These are phyloP conservation scores for Cenococcum geophilum DNA, from an alignment of 495 filamentous ascomycete genomes.

Conservation along the genomic window DNA sequence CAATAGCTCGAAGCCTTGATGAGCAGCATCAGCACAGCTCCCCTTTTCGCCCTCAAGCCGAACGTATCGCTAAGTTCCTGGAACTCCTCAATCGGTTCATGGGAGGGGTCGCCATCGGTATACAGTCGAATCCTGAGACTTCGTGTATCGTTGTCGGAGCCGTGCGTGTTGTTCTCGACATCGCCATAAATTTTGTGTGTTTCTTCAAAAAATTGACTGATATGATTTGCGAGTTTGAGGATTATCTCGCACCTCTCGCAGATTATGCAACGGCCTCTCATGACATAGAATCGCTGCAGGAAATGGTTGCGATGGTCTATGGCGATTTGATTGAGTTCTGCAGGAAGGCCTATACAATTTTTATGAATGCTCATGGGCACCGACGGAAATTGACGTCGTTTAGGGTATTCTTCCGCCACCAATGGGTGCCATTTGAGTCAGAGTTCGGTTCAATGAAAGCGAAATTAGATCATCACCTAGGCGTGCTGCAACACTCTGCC, in stretches of 20 bases:
- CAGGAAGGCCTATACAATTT: neutral
- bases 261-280: slow-evolving; percentile 6
- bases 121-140: slow-evolving; percentile 8
- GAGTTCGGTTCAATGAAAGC: slow-evolving; percentile 4
- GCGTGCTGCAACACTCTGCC: slow-evolving; percentile 10
- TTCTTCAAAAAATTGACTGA: slow-evolving; percentile 16
- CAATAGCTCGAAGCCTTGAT: neutral
- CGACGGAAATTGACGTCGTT: neutral
- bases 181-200: slow-evolving; percentile 10
- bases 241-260: slow-evolving; percentile 9
- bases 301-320: neutral
- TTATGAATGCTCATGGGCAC: neutral
- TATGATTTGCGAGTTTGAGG: slow-evolving; percentile 13
- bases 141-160: slow-evolving; percentile 8
- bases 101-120: slow-evolving; percentile 10
- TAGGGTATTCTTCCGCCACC: slow-evolving; percentile 5
- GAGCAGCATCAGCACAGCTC: slow-evolving; percentile 5
- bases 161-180: slow-evolving; percentile 2
- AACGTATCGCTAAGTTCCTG: slow-evolving; percentile 7
- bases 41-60: slow-evolving; percentile 6
- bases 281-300: neutral
- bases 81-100: slow-evolving; percentile 11
- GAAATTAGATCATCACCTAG: slow-evolving; percentile 14
- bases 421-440: slow-evolving; percentile 16
- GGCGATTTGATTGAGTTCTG: slow-evolving; percentile 11